Evolutionary conservation across 495 filamentous ascomycete genomes (phyloP), one percentile per base, ranked within the genome.

Genomic region (Xylaria intraflava): DNA sequence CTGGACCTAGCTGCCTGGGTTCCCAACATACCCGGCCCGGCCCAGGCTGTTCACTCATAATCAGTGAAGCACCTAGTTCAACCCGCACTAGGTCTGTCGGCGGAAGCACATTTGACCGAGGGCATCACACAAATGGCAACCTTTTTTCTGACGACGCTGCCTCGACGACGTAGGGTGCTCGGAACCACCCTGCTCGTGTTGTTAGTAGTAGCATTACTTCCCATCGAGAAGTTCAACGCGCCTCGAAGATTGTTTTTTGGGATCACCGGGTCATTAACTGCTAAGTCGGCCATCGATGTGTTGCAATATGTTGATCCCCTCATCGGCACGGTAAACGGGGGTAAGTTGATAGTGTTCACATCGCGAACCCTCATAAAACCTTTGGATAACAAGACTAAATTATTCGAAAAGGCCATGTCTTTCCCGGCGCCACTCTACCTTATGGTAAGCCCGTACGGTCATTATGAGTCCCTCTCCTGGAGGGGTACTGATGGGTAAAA

Each of bases 401-500:
- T 6, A 19, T 50, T 51, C 5, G 22, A 24, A 33, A 39, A 71
- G 67, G 72, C 45, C 85, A 89, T 77, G 85, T 88, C 12, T 89
- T 89, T 50, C 80, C 85, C 14, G 85, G 85, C 2, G 85, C 85
- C 31, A 84, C 78, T 4, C 62, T 87, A 55, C 85, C 85, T 16
- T 89, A 85, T 64, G 84, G 83, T 71, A 52, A 50, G 65, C 45
- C 35, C 17, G 0, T 17, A n/a, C 19, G 7, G 10, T 17, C 1
- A 17, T 29, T 7, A 17, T 30, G 22, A 38, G 11, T n/a, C 39
- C 8, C 19, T 6, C 11, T 29, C 6, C 17, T 66, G 3, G 6
- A 33, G 35, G 23, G 8, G 3, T 8, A 19, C 53, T 55, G 30
- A 55, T 39, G 19, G n/a, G 20, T 35, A 29, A 33, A n/a, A n/a